phyloP scores from a whole-genome alignment of 1,284 basidiomycete species.

The Apiotrichum brassicae region DNA sequence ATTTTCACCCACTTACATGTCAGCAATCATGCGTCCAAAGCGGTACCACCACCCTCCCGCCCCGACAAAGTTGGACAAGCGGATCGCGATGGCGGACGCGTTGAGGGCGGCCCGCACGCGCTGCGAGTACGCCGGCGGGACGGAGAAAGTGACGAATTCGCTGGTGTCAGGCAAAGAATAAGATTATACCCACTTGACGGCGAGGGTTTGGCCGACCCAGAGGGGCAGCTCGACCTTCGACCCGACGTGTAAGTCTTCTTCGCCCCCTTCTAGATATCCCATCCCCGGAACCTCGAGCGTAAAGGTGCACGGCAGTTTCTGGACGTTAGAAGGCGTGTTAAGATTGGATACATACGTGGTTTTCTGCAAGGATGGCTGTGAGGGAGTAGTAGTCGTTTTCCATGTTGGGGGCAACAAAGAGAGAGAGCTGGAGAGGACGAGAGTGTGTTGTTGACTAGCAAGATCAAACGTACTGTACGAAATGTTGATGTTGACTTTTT shows the following conservation, averaged over 20 bases:
- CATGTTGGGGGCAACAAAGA: no score
- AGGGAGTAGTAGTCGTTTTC: slow-evolving; percentile 82
- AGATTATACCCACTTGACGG: slow-evolving; percentile 59
- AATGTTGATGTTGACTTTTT: no score
- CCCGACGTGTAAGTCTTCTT: slow-evolving; percentile 65
- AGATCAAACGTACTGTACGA: no score
- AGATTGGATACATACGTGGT: slow-evolving; percentile 56
- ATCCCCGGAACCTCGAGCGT: slow-evolving; percentile 74
- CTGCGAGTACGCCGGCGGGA: slow-evolving; percentile 66
- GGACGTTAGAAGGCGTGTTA: background rate
- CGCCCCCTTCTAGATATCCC: slow-evolving; percentile 76
- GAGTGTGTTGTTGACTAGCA: no score
- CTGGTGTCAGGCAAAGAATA: slow-evolving; percentile 44
- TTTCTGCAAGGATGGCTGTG: slow-evolving; percentile 79
- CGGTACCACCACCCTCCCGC: slow-evolving; percentile 84
- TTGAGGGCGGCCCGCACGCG: slow-evolving; percentile 76
- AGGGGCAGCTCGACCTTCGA: slow-evolving; percentile 73
- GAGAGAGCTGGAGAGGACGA: no score
- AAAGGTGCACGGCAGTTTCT: slow-evolving; percentile 89
- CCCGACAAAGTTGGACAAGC: slow-evolving; percentile 70
- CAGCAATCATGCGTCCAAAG: slow-evolving; percentile 73
- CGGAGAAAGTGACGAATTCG: slow-evolving; percentile 76
- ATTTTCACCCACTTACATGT: slow-evolving; percentile 15
- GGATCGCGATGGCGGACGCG: slow-evolving; percentile 73
- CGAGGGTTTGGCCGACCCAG: slow-evolving; percentile 76